These are phyloP conservation scores for Mucuna pruriens DNA, from an alignment of 306 rosid species.

Conservation along the genomic window DNA sequence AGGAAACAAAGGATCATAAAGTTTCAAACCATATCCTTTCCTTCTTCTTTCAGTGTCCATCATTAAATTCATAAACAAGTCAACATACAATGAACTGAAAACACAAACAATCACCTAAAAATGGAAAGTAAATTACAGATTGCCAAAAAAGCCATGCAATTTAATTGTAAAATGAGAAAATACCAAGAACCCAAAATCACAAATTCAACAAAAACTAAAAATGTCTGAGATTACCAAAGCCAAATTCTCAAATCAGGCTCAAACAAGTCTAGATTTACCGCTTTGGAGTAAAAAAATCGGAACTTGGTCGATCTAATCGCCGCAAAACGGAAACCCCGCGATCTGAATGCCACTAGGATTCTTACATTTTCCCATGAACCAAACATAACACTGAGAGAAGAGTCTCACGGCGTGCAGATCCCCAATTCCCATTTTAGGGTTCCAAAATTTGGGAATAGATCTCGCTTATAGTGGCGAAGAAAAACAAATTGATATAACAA, in stretches of 20 bases:
- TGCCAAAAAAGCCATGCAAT: neutral
- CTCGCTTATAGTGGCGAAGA: conserved; percentile 37
- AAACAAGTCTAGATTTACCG: conserved; percentile 30
- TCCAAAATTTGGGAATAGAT: conserved; percentile 43
- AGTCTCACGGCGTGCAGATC: conserved; percentile 42
- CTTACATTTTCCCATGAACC: conserved; percentile 47
- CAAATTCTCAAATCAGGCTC: conserved; percentile 28
- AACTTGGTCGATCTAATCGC: conserved; percentile 37
- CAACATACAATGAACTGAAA: conserved; percentile 2
- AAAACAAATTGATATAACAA: conserved; percentile 36
- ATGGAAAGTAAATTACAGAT: neutral
- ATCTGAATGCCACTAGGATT: conserved; percentile 34
- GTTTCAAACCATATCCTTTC: conserved; percentile 1
- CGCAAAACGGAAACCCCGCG: conserved; percentile 42
- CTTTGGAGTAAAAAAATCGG: conserved; percentile 14
- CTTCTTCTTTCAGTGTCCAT: conserved; percentile 28
- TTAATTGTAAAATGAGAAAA: conserved; percentile 38
- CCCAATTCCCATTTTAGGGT: conserved; percentile 38
- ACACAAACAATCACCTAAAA: neutral
- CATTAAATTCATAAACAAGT: conserved; percentile 19
- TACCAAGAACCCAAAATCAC: neutral
- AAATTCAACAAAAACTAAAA: conserved; percentile 22
- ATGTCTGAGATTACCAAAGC: neutral
- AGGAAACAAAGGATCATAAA: conserved; percentile 37
- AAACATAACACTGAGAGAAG: conserved; percentile 12